A percentile compares a stretch with the other conserved stretches of the same genome.
Evolutionary conservation across 306 rosid species (phyloP).

Genomic region (Quercus engelmannii): DNA sequence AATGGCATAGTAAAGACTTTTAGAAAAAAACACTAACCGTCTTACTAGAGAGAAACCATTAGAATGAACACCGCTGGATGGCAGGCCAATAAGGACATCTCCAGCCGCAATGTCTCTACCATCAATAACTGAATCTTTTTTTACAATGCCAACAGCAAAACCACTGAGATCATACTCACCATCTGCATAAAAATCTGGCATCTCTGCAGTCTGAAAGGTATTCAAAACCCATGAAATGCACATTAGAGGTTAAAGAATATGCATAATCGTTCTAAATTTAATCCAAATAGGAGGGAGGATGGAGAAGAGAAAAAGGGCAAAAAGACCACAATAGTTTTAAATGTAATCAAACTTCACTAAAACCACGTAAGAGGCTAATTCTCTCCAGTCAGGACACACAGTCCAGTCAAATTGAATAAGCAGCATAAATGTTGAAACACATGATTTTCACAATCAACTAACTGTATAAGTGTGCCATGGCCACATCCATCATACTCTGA

Average conservation of each 20-base stretch:
- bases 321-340: not conserved
- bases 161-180: conserved; percentile 97
- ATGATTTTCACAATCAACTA: not conserved
- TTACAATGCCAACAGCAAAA: conserved; percentile 83
- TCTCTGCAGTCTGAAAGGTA: conserved; percentile 82
- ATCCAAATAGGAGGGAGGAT: not conserved
- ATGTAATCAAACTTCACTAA: not conserved
- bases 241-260: not conserved
- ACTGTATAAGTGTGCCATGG: not conserved
- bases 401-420: not conserved
- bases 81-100: conserved; percentile 75
- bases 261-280: not conserved
- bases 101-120: conserved; percentile 75
- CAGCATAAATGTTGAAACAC: not conserved
- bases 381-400: not conserved
- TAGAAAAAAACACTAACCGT: conserved; percentile 42
- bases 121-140: conserved; percentile 67
- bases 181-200: conserved; percentile 87
- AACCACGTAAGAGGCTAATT: not conserved
- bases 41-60: conserved; percentile 93
- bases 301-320: not conserved
- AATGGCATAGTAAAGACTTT: not conserved
- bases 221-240: conserved; percentile 6
- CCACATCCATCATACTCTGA: not conserved
- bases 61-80: conserved; percentile 92